Conservation (phyloP, 108 stramenopile species). For the Mayamaea pseudoterrestris region DNA sequence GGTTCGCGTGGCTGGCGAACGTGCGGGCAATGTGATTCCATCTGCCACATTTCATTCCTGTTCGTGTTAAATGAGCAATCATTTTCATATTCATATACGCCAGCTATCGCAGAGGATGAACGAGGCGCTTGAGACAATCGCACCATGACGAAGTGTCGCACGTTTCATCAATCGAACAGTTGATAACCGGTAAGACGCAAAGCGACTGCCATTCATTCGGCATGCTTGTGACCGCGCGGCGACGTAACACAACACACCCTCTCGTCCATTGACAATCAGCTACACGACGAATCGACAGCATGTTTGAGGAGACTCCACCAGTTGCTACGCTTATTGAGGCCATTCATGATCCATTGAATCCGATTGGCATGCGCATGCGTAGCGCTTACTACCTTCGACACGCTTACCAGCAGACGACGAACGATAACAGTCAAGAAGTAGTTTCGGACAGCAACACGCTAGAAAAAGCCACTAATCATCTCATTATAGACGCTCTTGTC, state of each 20-base stretch:
- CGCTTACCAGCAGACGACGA: too few species aligned
- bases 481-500: background rate
- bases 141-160: background rate
- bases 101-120: background rate
- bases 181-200: background rate
- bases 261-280: background rate
- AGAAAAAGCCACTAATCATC: conserved; percentile 8
- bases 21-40: too few species aligned
- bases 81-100: too few species aligned
- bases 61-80: too few species aligned
- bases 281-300: too few species aligned
- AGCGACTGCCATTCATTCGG: too few species aligned
- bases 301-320: conserved; percentile 54
- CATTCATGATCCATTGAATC: conserved; percentile 39
- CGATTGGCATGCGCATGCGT: conserved; percentile 82
- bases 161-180: background rate
- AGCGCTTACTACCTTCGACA: conserved; percentile 69
- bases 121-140: background rate
- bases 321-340: conserved; percentile 28
- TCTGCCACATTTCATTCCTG: too few species aligned
- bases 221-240: background rate
- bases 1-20: too few species aligned
- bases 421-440: too few species aligned
- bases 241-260: background rate
- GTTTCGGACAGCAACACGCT: too few species aligned